Evolutionary conservation across 2,329 filamentous ascomycete genomes (phyloP).

Genomic region (Monilinia vaccinii-corymbosi): DNA sequence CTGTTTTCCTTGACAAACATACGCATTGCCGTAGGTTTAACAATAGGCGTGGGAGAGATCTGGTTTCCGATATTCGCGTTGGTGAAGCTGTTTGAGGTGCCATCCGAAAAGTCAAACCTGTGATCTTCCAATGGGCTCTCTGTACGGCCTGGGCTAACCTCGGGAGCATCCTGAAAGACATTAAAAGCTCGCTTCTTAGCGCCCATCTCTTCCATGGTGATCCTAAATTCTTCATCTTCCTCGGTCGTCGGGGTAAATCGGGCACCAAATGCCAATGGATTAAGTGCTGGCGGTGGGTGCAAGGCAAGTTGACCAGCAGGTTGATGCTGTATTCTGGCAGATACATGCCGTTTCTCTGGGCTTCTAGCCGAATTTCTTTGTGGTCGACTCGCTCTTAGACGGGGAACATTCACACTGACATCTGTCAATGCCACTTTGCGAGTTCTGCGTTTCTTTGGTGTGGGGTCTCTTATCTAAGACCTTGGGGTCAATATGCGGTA

Average conservation of each 20-base stretch:
- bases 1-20: constrained; percentile 24
- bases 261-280: constrained; percentile 19
- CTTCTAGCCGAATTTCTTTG: constrained; percentile 13
- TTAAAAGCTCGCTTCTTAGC: constrained; percentile 24
- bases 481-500: constrained; percentile 7
- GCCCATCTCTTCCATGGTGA: constrained; percentile 22
- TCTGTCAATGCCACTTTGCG: constrained; percentile 20
- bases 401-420: constrained; percentile 23
- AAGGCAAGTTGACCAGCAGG: constrained; percentile 10
- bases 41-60: constrained; percentile 22
- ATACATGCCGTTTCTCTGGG: constrained; percentile 15
- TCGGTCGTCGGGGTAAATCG: constrained; percentile 22
- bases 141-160: constrained; percentile 25
- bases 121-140: constrained; percentile 29
- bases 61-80: constrained; percentile 10
- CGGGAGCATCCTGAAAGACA: constrained; percentile 26
- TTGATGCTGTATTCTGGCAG: constrained; percentile 5
- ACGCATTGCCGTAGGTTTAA: constrained; percentile 17
- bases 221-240: constrained; percentile 27
- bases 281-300: constrained; percentile 16
- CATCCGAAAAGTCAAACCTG: constrained; percentile 23
- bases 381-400: constrained; percentile 14
- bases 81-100: constrained; percentile 17
- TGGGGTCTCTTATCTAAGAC: constrained; percentile 13
- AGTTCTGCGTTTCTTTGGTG: constrained; percentile 25